Evolutionary conservation across 2,329 filamentous ascomycete genomes (phyloP).

Genomic region (Aspergillus ibericus): DNA sequence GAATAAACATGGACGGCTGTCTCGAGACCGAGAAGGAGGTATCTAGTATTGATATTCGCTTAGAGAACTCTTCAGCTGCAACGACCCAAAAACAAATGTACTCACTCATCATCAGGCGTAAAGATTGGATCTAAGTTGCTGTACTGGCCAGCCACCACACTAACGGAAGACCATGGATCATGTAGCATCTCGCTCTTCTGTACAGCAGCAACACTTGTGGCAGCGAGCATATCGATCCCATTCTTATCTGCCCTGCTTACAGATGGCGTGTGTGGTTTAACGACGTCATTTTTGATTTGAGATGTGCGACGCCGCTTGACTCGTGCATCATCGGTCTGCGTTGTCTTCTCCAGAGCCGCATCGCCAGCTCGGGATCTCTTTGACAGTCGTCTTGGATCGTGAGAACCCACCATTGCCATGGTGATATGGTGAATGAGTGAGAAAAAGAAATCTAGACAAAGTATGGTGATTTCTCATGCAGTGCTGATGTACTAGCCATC

Average conservation of each 20-base stretch:
- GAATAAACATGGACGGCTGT: constrained; percentile 79
- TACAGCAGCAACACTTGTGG: constrained; percentile 1
- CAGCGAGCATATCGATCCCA: not conserved
- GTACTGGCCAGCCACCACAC: constrained; percentile 56
- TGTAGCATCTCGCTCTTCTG: constrained; percentile 11
- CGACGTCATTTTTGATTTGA: constrained; percentile 15
- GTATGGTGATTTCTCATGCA: not conserved
- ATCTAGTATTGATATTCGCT: constrained; percentile 46
- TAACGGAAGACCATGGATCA: constrained; percentile 49
- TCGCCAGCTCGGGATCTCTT: constrained; percentile 35
- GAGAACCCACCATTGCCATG: constrained; percentile 20
- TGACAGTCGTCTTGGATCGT: constrained; percentile 22
- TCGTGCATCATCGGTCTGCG: constrained; percentile 25
- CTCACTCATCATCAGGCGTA: constrained; percentile 57
- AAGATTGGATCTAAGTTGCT: constrained; percentile 58
- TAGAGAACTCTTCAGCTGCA: not conserved
- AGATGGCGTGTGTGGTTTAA: constrained; percentile 19
- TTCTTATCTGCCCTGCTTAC: not conserved
- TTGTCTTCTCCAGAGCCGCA: constrained; percentile 24
- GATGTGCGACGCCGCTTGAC: constrained; percentile 35
- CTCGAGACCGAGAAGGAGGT: constrained; percentile 72
- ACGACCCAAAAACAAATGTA: constrained; percentile 3
- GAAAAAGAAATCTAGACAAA: not conserved
- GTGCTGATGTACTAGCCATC: not conserved
- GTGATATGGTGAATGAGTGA: not conserved